phyloP scores from a whole-genome alignment of 306 rosid species.

The Inga laurina region DNA sequence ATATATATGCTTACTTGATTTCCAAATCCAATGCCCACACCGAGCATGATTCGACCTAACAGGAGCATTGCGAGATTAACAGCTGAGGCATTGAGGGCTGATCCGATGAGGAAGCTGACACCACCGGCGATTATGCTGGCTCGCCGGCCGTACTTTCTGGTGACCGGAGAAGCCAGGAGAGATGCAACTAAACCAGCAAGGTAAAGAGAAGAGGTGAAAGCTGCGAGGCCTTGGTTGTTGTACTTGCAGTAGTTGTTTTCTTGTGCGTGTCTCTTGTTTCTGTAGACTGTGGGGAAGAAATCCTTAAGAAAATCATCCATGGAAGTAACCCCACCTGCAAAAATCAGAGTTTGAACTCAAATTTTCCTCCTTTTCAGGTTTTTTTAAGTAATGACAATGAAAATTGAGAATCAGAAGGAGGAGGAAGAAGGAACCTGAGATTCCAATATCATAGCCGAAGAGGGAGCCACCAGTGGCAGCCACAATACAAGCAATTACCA shows the following conservation, averaged over 20 bases:
- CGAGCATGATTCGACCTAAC: constrained; percentile 87
- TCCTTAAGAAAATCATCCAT: constrained; percentile 79
- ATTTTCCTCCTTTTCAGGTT: too few species aligned
- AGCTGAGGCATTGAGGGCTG: constrained; percentile 70
- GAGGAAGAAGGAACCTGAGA: constrained; percentile 54
- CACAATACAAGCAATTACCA: constrained; percentile 68
- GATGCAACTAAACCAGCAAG: constrained; percentile 87
- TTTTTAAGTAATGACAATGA: background rate
- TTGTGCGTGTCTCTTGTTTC: constrained; percentile 60
- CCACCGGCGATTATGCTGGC: constrained; percentile 65
- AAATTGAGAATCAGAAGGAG: background rate
- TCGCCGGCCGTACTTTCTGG: constrained; percentile 73
- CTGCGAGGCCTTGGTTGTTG: constrained; percentile 78
- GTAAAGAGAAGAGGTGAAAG: constrained; percentile 89
- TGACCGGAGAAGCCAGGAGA: constrained; percentile 74
- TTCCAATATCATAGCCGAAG: constrained; percentile 84
- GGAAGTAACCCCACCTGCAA: constrained; percentile 90
- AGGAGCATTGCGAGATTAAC: constrained; percentile 70
- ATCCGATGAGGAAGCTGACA: constrained; percentile 66
- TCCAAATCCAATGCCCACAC: constrained; percentile 93
- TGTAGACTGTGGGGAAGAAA: constrained; percentile 72
- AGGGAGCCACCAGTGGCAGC: constrained; percentile 84
- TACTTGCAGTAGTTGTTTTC: constrained; percentile 95
- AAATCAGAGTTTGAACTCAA: background rate
- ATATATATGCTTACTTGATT: constrained; percentile 57